These are phyloP conservation scores for Tilletia indica DNA, from an alignment of 1,284 basidiomycete species.

Conservation along the genomic window DNA sequence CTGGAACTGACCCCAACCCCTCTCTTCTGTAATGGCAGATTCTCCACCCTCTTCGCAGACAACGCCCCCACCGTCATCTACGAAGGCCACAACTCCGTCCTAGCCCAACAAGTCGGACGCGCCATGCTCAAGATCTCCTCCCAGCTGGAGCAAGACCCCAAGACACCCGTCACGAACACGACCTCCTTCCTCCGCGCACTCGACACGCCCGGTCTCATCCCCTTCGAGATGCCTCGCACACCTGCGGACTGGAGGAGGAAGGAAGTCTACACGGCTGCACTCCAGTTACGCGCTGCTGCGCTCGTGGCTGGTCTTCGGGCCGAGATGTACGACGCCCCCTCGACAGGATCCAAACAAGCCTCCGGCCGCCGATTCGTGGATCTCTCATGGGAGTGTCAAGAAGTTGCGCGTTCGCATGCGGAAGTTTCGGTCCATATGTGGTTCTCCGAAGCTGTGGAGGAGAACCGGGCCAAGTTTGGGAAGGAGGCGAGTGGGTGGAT, in stretches of 20 bases:
- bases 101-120: conserved; percentile 45
- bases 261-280: conserved; percentile 37
- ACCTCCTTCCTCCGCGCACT: conserved; percentile 41
- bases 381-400: conserved; percentile 45
- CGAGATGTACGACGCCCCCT: conserved; percentile 30
- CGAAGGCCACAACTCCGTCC: conserved; percentile 44
- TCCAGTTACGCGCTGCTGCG: conserved; percentile 42
- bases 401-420: conserved; percentile 44
- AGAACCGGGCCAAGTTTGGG: conserved; percentile 34
- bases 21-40: not conserved
- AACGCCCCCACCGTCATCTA: conserved; percentile 31
- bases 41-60: conserved; percentile 25
- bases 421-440: conserved; percentile 48
- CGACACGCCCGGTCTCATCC: conserved; percentile 27
- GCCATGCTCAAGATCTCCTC: conserved; percentile 47
- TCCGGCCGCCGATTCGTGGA: conserved; percentile 37
- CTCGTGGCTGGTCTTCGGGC: conserved; percentile 42
- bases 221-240: conserved; percentile 32
- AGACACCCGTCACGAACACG: conserved; percentile 34
- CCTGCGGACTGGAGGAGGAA: conserved; percentile 40
- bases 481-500: conserved; percentile 33
- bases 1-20: not conserved
- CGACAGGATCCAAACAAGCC: not conserved
- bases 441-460: conserved; percentile 43
- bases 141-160: conserved; percentile 34